Evolutionary conservation across 1,139 yeast species (phyloP), one percentile per base, ranked within the genome.

Genomic region (Blastobotrys buckinghamii): DNA sequence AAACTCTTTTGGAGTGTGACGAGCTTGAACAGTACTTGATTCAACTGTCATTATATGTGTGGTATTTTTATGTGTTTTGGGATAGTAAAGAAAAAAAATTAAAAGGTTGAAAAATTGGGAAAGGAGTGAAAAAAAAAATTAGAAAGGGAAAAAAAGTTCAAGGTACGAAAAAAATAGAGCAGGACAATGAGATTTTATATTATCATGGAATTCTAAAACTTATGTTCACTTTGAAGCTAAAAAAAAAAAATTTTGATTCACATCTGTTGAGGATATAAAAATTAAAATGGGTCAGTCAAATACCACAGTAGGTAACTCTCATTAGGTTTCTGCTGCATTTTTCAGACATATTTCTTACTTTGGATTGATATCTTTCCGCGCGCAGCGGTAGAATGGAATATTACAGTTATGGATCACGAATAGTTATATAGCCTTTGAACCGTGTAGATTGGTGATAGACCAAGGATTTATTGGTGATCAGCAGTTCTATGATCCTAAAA

Each of bases 1-100:
- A 41, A 44, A 50, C 44, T 43, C 50, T 46, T 47, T 43, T 15
- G 52, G 52, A 41, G 52, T 48, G 26, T 46, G 42, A 22, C 47
- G 29, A 22, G 42, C 42, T 20, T 30, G 35, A 22, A 46, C 42
- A 24, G 45, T 16, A 17, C 37, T 33, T 15, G 44, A 27, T 16
- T 45, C 49, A 22, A 38, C 39, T 15, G 49, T 46, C 49, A 46
- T 46, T 33, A 13, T 44, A 19, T 20, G 5, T 15, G 17, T 35
- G 13, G 17, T 35, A 15, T 32, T 32, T 32, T 4, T 34, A 7
- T 34, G 20, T 9, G 38, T 16, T 16, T 16, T 34, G 9, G 38
- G 3, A 34, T 34, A 34, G 32, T 29, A 29, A 29, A 29, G 32
- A 29, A 13, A 29, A 36, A 36, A 36, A 36, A 36, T 20, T 36